phyloP scores from a whole-genome alignment of 257 asterid genomes.

The Leptodermis oblonga region DNA sequence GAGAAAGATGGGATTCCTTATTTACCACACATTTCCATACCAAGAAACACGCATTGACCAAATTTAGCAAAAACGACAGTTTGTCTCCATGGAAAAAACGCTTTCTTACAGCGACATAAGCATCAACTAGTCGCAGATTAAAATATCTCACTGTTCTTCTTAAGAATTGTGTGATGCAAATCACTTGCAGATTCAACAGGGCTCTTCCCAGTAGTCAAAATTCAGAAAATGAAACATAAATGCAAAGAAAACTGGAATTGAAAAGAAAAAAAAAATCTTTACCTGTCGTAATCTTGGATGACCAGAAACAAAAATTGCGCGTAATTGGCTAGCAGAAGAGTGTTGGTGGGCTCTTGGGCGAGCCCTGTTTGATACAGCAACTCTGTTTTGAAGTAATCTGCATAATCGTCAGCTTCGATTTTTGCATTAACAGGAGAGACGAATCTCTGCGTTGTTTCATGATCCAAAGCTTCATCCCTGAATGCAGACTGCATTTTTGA shows the following conservation, averaged over 20 bases:
- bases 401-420: conserved; percentile 52
- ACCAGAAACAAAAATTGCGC: conserved; percentile 89
- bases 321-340: conserved; percentile 80
- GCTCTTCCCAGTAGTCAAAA: conserved; percentile 12
- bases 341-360: conserved; percentile 61
- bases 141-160: conserved; percentile 1
- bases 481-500: conserved; percentile 37
- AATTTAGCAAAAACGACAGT: conserved; percentile 7
- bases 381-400: conserved; percentile 50
- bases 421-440: conserved; percentile 64
- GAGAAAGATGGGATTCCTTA: conserved; percentile 12
- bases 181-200: not conserved
- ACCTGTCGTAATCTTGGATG: conserved; percentile 83
- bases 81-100: conserved; percentile 20
- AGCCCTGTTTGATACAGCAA: conserved; percentile 50
- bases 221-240: conserved; percentile 13
- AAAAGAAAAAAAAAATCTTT: conserved; percentile 14
- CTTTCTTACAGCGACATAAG: conserved; percentile 10
- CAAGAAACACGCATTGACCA: conserved; percentile 27
- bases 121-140: conserved; percentile 11
- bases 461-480: conserved; percentile 55
- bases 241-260: not conserved
- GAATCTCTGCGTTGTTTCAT: conserved; percentile 45
- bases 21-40: conserved; percentile 49
- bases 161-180: not conserved